Percentiles rank a stretch among this genome's conserved stretches.
phyloP scores from a whole-genome alignment of 176 grass and related monocot species.

The Phyllostachys edulis region DNA sequence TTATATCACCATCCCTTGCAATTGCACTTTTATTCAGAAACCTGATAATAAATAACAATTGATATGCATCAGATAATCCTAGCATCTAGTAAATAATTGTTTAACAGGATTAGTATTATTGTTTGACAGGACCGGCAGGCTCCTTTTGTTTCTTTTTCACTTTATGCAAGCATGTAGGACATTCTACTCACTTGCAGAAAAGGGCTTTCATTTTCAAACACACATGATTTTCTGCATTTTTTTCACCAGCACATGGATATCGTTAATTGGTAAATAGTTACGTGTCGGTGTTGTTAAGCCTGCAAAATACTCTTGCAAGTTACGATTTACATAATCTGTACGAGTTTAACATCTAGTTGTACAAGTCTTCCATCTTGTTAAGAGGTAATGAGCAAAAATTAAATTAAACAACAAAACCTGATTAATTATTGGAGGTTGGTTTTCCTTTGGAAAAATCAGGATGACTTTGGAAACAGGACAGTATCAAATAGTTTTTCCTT shows the following conservation, averaged over 20 bases:
- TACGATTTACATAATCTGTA: not conserved
- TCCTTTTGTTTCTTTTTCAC: not conserved
- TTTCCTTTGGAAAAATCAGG: constrained; percentile 20
- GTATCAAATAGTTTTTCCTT: not conserved
- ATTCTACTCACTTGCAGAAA: constrained; percentile 3
- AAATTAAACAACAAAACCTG: not conserved
- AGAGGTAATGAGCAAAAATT: not conserved
- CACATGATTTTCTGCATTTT: constrained; percentile 1
- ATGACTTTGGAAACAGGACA: constrained; percentile 12
- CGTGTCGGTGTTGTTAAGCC: constrained; percentile 1
- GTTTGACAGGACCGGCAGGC: not conserved
- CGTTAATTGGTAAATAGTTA: not conserved
- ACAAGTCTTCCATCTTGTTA: not conserved
- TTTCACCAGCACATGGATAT: not conserved
- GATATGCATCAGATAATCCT: not conserved
- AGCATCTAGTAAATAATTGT: constrained; percentile 5
- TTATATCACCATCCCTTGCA: constrained; percentile 50
- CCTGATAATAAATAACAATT: constrained; percentile 36
- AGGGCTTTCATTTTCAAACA: constrained; percentile 10
- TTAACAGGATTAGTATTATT: not conserved
- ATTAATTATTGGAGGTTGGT: constrained; percentile 1
- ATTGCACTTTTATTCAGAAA: constrained; percentile 75
- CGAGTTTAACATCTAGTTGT: not conserved
- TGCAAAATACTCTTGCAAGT: constrained; percentile 12
- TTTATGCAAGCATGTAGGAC: not conserved